Conservation (phyloP, 352 stramenopile species). For the Pythium brachiatum region DNA sequence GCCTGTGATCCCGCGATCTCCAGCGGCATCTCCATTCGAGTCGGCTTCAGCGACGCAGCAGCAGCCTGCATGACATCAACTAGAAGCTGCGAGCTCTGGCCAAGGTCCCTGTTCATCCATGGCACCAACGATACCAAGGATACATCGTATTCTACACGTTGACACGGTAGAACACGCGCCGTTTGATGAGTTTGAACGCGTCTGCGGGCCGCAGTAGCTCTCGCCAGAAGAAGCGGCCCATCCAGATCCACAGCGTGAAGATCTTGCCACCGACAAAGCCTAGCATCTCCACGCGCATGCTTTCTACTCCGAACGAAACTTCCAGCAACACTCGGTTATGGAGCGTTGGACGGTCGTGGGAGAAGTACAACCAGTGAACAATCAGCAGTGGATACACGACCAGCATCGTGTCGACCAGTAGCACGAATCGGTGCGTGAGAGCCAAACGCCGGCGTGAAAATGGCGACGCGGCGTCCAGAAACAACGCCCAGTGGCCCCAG, state of each 20-base stretch:
- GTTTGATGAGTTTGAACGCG: constrained; percentile 9
- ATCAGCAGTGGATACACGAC: constrained; percentile 13
- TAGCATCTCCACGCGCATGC: not conserved
- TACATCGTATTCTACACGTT: no score
- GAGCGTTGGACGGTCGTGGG: not conserved
- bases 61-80: no score
- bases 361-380: constrained; percentile 16
- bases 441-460: not conserved
- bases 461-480: not conserved
- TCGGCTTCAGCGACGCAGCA: no score
- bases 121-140: no score
- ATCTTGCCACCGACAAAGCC: not conserved
- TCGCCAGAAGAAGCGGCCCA: constrained; percentile 8
- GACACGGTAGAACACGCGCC: constrained; percentile 3
- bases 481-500: constrained; percentile 10
- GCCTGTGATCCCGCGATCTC: no score
- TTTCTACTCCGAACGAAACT: not conserved
- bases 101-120: no score
- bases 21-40: no score
- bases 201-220: constrained; percentile 1
- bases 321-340: constrained; percentile 7
- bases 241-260: constrained; percentile 9
- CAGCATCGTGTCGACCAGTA: not conserved
- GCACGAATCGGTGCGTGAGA: not conserved
- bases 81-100: no score